Base-by-base conservation (phyloP, 2,329 filamentous ascomycete genomes). In the Monilinia aucupariae region DNA sequence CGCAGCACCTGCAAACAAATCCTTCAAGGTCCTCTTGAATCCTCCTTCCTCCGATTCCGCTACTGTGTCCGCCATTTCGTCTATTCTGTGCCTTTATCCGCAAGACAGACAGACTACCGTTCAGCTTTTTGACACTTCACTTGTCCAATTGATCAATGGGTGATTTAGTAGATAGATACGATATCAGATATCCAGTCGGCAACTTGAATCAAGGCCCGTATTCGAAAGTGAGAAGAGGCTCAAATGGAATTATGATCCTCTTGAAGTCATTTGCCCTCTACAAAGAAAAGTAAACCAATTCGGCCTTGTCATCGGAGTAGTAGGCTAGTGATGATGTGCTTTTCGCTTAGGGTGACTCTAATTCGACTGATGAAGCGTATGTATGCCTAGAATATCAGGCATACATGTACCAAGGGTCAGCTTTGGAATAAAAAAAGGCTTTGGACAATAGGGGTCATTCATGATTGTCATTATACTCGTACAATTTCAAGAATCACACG, bases 1-100 rank as follows among this genome's bases (percentile, higher is more conserved):
- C 9, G 88, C 89, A 64, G 94, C 94, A 45, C 94, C 94, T 13
- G 94, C 85, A 74, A 93, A 89, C 64, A 99, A 80, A 77, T 99
- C 94, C 81, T 97, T 99, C 63, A 73, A 59, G 22, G 71, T 73
- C 54, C 70, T 67, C 66, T 64, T 64, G 64, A 71, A 64, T n/a
- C 71, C 72, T 25, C 69, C 68, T 64, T 71, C 69, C 64, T 74
- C 72, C 34, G 73, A 25, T 51, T 72, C 71, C 10, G 68, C 71
- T 62, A 68, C 72, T 49, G 65, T 64, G 53, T 73, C 72, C 51
- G 69, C 72, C 72, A 74, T 74, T 43, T 68, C 61, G 47, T 58
- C 48, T 25, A 39, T 67, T 63, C 56, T 56, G 12, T 56, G 34
- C 39, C 27, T 52, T 51, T 59, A 17, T 27, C 20, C 37, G 13